Evolutionary conservation across 1,139 yeast species (phyloP).

Genomic region (Suhomyces choctaworum): DNA sequence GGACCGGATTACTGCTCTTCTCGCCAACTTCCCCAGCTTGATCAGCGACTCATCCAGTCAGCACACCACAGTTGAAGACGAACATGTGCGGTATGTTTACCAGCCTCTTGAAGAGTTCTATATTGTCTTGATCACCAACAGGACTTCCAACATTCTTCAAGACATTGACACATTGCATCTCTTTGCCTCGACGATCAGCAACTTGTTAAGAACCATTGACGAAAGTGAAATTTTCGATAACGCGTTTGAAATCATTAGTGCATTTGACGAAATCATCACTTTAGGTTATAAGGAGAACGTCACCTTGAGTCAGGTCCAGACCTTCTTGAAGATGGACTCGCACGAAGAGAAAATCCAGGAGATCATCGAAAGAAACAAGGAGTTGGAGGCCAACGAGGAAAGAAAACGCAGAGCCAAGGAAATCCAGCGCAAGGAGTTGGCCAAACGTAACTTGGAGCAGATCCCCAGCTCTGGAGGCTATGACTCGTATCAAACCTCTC

Average conservation of each 20-base stretch:
- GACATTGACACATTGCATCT: slow-evolving; percentile 91
- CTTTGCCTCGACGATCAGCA: slow-evolving; percentile 78
- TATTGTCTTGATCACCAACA: slow-evolving; percentile 87
- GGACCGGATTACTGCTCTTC: slow-evolving; percentile 81
- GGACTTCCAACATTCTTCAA: slow-evolving; percentile 88
- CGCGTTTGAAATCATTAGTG: slow-evolving; percentile 86
- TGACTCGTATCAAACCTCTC: slow-evolving; percentile 26
- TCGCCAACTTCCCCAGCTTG: slow-evolving; percentile 84
- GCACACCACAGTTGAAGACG: slow-evolving; percentile 95
- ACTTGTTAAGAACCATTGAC: slow-evolving; percentile 70
- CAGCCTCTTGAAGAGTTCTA: slow-evolving; percentile 95
- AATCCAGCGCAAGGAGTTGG: slow-evolving; percentile 84
- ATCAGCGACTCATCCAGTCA: slow-evolving; percentile 72
- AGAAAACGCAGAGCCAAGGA: slow-evolving; percentile 95
- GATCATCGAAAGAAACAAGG: slow-evolving; percentile 94
- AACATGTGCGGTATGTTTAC: slow-evolving; percentile 87
- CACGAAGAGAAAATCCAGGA: slow-evolving; percentile 99
- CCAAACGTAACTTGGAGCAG: slow-evolving; percentile 53
- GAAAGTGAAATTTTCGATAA: slow-evolving; percentile 81
- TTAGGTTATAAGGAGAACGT: slow-evolving; percentile 91
- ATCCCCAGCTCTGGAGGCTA: slow-evolving; percentile 20
- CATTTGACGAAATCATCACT: slow-evolving; percentile 91
- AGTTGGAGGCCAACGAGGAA: slow-evolving; percentile 95
- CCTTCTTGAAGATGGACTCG: slow-evolving; percentile 95
- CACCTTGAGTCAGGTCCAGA: slow-evolving; percentile 77